phyloP scores from a whole-genome alignment of 805 yeast genomes.

The Candida hungchunana region DNA sequence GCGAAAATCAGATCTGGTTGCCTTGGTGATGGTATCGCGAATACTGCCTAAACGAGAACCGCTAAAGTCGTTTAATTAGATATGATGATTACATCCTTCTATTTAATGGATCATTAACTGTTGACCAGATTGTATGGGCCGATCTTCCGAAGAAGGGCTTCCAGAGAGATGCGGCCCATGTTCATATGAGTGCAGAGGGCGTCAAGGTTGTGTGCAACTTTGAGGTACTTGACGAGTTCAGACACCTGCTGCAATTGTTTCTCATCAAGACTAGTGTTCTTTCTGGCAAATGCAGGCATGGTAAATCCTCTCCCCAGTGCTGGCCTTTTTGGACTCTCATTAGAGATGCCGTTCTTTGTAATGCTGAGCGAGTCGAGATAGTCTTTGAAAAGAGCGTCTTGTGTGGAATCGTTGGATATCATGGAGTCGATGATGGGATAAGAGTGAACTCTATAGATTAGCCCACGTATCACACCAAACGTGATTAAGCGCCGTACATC shows the following conservation, averaged over 20 bases:
- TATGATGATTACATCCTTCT: no score
- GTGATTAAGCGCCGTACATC: constrained; percentile 83
- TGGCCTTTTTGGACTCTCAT: no score
- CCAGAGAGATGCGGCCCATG: constrained; percentile 52
- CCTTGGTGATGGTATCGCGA: constrained; percentile 5
- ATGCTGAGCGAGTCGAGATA: constrained; percentile 7
- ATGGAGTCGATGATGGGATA: constrained; percentile 46
- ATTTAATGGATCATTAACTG: constrained; percentile 19
- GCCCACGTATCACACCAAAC: constrained; percentile 79
- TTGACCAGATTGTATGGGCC: constrained; percentile 49
- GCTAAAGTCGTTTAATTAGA: no score
- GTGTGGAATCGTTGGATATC: constrained; percentile 16
- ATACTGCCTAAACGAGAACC: no score
- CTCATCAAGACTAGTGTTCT: constrained; percentile 12
- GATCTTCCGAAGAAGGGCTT: constrained; percentile 39
- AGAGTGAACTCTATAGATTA: constrained; percentile 76
- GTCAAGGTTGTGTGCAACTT: constrained; percentile 54
- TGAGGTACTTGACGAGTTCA: constrained; percentile 35
- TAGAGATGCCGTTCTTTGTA: background rate
- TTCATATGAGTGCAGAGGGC: constrained; percentile 67
- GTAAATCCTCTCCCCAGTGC: no score
- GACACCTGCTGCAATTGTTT: constrained; percentile 14
- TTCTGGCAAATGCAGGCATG: constrained; percentile 5
- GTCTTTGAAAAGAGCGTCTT: constrained; percentile 12
- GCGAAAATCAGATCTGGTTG: no score